These are phyloP conservation scores for Phytophthora kernoviae DNA, from an alignment of 352 stramenopile genomes.

Conservation along the genomic window DNA sequence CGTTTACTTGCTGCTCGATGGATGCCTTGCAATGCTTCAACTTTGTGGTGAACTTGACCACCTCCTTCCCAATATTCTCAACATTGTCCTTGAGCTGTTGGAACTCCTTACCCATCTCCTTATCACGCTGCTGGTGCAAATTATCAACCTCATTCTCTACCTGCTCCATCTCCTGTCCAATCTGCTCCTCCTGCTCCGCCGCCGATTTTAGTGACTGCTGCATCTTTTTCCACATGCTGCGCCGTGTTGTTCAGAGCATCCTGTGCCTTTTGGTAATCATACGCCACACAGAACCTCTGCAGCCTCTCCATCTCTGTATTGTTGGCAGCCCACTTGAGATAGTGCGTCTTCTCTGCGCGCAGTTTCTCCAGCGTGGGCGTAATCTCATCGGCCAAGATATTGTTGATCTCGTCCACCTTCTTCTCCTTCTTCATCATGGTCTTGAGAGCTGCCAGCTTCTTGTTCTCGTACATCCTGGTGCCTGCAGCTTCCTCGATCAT, in stretches of 20 bases:
- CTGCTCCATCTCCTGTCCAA: constrained; percentile 69
- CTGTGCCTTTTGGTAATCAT: constrained; percentile 93
- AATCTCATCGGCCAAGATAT: constrained; percentile 98
- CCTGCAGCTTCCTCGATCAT: constrained; percentile 99
- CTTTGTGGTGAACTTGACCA: constrained; percentile 87
- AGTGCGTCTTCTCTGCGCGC: constrained; percentile 96
- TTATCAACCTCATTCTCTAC: constrained; percentile 87
- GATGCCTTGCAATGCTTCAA: constrained; percentile 73
- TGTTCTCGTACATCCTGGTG: constrained; percentile 99
- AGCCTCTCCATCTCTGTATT: constrained; percentile 98
- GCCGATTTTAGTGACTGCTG: constrained; percentile 85
- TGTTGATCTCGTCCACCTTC: constrained; percentile 99
- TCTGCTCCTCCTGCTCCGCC: constrained; percentile 48
- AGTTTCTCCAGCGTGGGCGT: constrained; percentile 99
- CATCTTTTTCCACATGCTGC: constrained; percentile 89
- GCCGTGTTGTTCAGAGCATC: constrained; percentile 86
- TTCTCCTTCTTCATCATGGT: constrained; percentile 99
- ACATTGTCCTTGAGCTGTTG: constrained; percentile 82
- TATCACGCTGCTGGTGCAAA: constrained; percentile 77
- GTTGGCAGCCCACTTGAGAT: constrained; percentile 98
- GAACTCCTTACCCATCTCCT: constrained; percentile 88
- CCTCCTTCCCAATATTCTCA: constrained; percentile 79
- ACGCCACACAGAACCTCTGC: constrained; percentile 97
- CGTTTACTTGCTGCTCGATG: constrained; percentile 69
- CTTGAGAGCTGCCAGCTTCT: constrained; percentile 97